Evolutionary conservation across 164 flowering plant species (phyloP).

Genomic region (Nymphaea colorata): DNA sequence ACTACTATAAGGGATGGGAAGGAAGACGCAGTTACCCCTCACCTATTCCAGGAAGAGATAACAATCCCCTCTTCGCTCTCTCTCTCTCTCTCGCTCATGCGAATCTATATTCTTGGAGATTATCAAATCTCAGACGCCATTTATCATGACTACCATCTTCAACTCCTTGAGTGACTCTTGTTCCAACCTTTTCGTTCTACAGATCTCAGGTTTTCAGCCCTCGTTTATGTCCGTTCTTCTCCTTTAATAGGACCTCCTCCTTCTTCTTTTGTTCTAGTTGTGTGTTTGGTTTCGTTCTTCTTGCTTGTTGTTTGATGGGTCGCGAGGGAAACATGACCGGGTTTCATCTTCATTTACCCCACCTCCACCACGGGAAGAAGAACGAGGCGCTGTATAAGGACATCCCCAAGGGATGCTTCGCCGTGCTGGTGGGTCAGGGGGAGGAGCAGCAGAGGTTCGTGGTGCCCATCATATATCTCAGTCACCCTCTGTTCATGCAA

Average conservation of each 20-base stretch:
- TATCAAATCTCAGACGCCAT: not conserved
- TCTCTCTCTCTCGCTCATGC: not conserved
- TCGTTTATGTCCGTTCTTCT: not conserved
- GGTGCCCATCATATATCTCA: conserved; percentile 57
- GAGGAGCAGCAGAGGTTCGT: conserved; percentile 48
- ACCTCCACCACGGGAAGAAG: conserved; percentile 23
- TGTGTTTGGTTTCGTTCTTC: not conserved
- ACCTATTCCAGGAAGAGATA: not conserved
- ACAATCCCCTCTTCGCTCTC: not conserved
- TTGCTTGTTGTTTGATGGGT: not conserved
- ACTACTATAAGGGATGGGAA: too few relatives aligned
- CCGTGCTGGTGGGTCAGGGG: conserved; percentile 47
- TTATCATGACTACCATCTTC: not conserved
- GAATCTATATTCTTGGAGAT: not conserved
- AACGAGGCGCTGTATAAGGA: conserved; percentile 10
- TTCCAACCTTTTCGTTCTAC: not conserved
- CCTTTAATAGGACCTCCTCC: not conserved
- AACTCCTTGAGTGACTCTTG: not conserved
- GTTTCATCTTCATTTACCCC: conserved; percentile 27
- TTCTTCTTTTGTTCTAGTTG: not conserved
- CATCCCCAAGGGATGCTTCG: conserved; percentile 62
- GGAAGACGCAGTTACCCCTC: too few relatives aligned
- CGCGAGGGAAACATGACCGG: conserved; percentile 7
- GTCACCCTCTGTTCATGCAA: conserved; percentile 61
- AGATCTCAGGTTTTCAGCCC: not conserved